Percentiles rank a stretch among this genome's conserved stretches.
Evolutionary conservation across 1,284 basidiomycete species (phyloP).

Genomic region (Cronartium quercuum): DNA sequence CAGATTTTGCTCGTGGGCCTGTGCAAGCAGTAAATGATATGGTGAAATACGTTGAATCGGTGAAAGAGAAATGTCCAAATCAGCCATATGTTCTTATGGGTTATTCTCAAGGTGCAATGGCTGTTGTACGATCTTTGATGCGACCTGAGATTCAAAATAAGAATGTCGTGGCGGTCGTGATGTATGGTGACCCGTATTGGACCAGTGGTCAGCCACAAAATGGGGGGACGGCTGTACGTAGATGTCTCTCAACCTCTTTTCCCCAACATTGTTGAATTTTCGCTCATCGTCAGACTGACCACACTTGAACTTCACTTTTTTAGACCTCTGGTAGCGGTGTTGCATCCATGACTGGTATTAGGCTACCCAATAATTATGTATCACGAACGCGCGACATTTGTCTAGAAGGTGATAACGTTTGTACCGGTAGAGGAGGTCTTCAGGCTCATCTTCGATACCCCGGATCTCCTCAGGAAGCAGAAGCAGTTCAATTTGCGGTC

Average conservation of each 20-base stretch:
- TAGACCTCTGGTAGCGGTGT: background rate
- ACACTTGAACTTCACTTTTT: background rate
- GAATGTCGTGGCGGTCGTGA: background rate
- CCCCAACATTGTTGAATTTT: no score
- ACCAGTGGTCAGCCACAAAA: background rate
- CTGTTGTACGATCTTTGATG: background rate
- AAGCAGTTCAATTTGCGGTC: background rate
- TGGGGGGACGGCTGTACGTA: background rate
- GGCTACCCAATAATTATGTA: background rate
- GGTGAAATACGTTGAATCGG: background rate
- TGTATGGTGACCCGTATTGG: background rate
- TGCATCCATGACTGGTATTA: background rate
- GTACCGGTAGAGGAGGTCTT: background rate
- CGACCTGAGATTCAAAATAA: background rate
- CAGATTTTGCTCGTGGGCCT: background rate
- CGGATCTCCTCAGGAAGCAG: background rate
- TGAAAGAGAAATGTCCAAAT: background rate
- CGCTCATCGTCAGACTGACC: no score
- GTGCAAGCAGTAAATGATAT: background rate
- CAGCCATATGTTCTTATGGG: background rate
- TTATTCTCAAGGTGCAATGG: slow-evolving; percentile 10
- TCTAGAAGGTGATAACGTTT: background rate
- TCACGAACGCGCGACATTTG: background rate
- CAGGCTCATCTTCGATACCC: background rate
- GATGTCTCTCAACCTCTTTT: background rate